Percentiles rank a stretch among this genome's conserved stretches.
Conservation (phyloP, 78 protist species). For the Chrysochromulina tobinii region DNA sequence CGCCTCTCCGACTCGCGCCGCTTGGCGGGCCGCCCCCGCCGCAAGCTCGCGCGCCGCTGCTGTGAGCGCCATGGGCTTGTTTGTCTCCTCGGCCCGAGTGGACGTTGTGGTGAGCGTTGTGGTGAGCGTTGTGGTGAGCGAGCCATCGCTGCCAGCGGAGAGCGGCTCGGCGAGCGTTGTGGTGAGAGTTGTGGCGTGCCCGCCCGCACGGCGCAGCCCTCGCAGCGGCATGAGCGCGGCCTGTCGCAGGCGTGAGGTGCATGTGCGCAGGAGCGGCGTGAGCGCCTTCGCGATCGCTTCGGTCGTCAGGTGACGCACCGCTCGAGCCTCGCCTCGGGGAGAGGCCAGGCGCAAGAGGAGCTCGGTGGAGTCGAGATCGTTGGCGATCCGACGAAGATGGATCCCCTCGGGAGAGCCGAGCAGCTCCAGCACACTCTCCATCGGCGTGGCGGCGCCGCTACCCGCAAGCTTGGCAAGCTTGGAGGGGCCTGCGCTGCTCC, state of each 20-base stretch:
- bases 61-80: too few relatives aligned
- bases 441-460: neutral
- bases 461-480: too few relatives aligned
- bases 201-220: neutral
- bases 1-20: too few relatives aligned
- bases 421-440: neutral
- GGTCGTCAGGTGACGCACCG: neutral
- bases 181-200: neutral
- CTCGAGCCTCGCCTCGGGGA: neutral
- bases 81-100: too few relatives aligned
- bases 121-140: too few relatives aligned
- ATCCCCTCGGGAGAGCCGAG: conserved; percentile 1
- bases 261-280: neutral
- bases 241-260: neutral
- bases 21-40: too few relatives aligned
- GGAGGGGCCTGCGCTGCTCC: too few relatives aligned
- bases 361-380: conserved; percentile 12
- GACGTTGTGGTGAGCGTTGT: too few relatives aligned
- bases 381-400: neutral
- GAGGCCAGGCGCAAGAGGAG: neutral
- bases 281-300: neutral
- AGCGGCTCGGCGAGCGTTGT: neutral
- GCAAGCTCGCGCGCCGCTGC: too few relatives aligned
- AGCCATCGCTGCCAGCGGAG: too few relatives aligned
- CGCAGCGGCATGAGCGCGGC: neutral